phyloP scores from a whole-genome alignment of 169 alveolate genomes.

The Nephromyces sp. region DNA sequence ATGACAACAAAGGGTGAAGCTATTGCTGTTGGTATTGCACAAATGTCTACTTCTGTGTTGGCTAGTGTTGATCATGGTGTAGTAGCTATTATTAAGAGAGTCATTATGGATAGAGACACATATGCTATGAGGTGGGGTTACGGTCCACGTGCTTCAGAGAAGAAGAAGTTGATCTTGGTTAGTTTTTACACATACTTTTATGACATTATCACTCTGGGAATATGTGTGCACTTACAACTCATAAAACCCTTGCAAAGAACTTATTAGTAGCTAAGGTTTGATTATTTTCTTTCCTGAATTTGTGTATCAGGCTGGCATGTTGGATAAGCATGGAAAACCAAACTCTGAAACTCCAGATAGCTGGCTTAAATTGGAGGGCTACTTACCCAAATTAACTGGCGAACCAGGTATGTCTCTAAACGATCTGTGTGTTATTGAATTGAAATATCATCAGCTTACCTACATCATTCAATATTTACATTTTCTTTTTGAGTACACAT shows the following conservation, averaged over 20 bases:
- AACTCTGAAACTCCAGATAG: slow-evolving; percentile 48
- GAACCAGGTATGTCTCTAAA: background rate
- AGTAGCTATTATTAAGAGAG: slow-evolving; percentile 96
- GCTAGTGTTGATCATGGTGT: slow-evolving; percentile 99
- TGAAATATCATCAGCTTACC: background rate
- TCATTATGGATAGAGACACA: slow-evolving; percentile 99
- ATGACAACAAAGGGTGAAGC: slow-evolving; percentile 99
- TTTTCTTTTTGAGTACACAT: too few relatives aligned
- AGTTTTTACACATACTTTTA: background rate
- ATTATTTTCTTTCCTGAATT: too few relatives aligned
- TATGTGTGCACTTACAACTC: too few relatives aligned
- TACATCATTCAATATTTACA: too few relatives aligned
- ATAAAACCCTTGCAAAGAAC: too few relatives aligned
- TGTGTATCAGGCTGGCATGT: slow-evolving; percentile 1
- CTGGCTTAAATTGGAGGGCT: slow-evolving; percentile 23
- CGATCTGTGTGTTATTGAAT: background rate
- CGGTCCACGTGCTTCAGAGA: slow-evolving; percentile 97
- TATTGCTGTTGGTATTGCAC: slow-evolving; percentile 89
- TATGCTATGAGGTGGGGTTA: slow-evolving; percentile 99
- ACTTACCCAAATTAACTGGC: slow-evolving; percentile 11
- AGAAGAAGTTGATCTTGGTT: slow-evolving; percentile 81
- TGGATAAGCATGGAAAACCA: slow-evolving; percentile 42
- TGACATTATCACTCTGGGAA: too few relatives aligned
- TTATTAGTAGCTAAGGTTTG: too few relatives aligned
- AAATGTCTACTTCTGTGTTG: slow-evolving; percentile 98